Base-by-base conservation (phyloP, 1,284 basidiomycete species). In the Trichosporon sp. region DNA sequence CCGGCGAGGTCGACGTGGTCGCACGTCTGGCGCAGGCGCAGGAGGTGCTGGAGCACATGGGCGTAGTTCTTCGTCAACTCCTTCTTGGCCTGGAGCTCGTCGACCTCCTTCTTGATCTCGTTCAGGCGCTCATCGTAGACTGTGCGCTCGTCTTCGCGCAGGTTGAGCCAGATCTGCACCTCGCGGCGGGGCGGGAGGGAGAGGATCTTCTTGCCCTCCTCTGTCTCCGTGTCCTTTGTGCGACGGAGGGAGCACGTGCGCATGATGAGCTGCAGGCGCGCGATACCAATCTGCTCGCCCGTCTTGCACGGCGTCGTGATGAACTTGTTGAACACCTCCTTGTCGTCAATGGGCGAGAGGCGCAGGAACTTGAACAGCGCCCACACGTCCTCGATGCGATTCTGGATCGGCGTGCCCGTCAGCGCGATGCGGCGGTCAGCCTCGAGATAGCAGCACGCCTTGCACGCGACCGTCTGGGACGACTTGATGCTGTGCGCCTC, bases 401-500 rank as follows among this genome's bases (percentile, higher is more conserved):
- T 99, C 85, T 99, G 97, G 59, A 99, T 94, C 0, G 97, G 97
- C 6, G 97, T 99, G 73, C 97, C 97, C 8, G 96, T 98, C 51
- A 99, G 87, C 79, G 94, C 97, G 61, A 98, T 86, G 21, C 97
- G 90, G 68, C 97, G 91, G 79, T 98, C 93, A 1, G 96, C 94
- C 81, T 92, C 89, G 63, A 99, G 88, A 80, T 97, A 95, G 84
- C 97, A 99, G 10, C 91, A 95, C 2, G 97, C 96, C 73, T 93
- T 90, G 76, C 94, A 94, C 67, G 92, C 96, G 68, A 98, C 93
- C 0, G 97, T 99, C 37, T 89, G 88, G 1, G 93, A 91, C 84
- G 98, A 96, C 84, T 99, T 99, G 86, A 99, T 99, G 74, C 91
- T 96, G 80, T 98, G 96, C 40, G 97, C 97, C 85, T 99, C 97